Base-by-base conservation (phyloP, 2,329 filamentous ascomycete genomes). In the Verticillium longisporum region DNA sequence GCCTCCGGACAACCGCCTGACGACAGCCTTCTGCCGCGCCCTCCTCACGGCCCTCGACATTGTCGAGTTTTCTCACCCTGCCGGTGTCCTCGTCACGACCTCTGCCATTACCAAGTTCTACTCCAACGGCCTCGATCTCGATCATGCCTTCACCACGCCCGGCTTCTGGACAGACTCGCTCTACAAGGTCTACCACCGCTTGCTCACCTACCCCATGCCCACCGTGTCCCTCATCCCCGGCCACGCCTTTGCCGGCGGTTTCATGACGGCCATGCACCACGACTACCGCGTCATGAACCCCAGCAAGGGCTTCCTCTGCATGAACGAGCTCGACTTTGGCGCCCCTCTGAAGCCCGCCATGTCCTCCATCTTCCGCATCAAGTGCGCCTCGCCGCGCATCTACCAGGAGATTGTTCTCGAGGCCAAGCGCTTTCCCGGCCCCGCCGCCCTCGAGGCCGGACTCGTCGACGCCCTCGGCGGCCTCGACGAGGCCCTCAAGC, bases 251-350 rank as follows among this genome's bases (percentile, higher is more conserved):
- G 91, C 91, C 6, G 91, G 85, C 55, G 91, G 89, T n/a, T 78
- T 93, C 63, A 93, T 95, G 87, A 78, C 89, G 10, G 85, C 89
- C 62, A 90, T 92, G 83, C 86, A 89, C 75, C 90, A 93, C 74
- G 90, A 94, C 76, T 95, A 95, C 77, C 85, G 91, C 33, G 80
- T 95, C 66, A 89, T 91, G 77, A 89, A 89, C 69, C 83, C 88
- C 0, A 70, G 80, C 1, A 80, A 83, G 21, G 91, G 91, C n/a
- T 93, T 86, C 74, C 73, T 90, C 45, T 94, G 91, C 74, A 77
- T 95, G 66, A 94, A 94, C 73, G 91, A 95, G 76, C 80, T 95
- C 14, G 87, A 92, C 66, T 89, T 95, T 64, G 90, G 91, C 58
- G 88, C 88, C 1, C 84, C 88, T n/a, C 82, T 95, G 38, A 83